These are phyloP conservation scores for Pyrenophora seminiperda DNA, from an alignment of 2,329 filamentous ascomycete species.

Conservation along the genomic window DNA sequence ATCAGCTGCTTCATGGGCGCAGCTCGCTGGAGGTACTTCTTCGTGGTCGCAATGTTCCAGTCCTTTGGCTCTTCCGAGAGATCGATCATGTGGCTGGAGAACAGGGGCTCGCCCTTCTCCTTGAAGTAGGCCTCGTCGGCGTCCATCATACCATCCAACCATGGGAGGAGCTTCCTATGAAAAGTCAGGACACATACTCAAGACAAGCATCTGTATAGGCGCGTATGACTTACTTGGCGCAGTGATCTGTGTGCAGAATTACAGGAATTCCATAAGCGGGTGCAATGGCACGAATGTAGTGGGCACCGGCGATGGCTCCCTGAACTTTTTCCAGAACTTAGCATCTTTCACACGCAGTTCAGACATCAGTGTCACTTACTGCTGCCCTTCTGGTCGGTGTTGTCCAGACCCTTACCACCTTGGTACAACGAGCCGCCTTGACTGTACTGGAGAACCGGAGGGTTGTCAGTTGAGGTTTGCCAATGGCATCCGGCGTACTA, in stretches of 20 bases:
- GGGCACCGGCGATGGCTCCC: slow-evolving; percentile 80
- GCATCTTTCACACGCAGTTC: no score
- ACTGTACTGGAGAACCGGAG: slow-evolving; percentile 79
- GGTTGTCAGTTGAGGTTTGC: no score
- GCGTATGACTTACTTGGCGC: slow-evolving; percentile 3
- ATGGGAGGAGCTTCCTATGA: slow-evolving; percentile 84
- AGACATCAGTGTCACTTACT: slow-evolving; percentile 34
- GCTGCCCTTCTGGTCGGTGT: slow-evolving; percentile 76
- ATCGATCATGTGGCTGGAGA: slow-evolving; percentile 96
- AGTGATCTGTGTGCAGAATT: slow-evolving; percentile 59
- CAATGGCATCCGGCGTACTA: no score
- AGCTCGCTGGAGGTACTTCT: slow-evolving; percentile 78
- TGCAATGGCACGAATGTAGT: slow-evolving; percentile 88
- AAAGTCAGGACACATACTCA: not conserved
- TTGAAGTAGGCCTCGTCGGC: slow-evolving; percentile 97
- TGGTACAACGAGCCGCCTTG: slow-evolving; percentile 77
- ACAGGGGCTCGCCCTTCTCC: slow-evolving; percentile 64
- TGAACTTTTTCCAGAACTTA: slow-evolving; percentile 55
- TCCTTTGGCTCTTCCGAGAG: slow-evolving; percentile 75
- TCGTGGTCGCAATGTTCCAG: slow-evolving; percentile 87
- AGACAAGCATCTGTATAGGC: no score
- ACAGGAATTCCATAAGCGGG: slow-evolving; percentile 81
- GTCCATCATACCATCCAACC: slow-evolving; percentile 76
- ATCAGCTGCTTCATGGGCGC: slow-evolving; percentile 97
- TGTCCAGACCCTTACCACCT: slow-evolving; percentile 61